A percentile compares a stretch with the other conserved stretches of the same genome.
Conservation (phyloP, 148 eudicot species). For the Rhododendron ovatum region DNA sequence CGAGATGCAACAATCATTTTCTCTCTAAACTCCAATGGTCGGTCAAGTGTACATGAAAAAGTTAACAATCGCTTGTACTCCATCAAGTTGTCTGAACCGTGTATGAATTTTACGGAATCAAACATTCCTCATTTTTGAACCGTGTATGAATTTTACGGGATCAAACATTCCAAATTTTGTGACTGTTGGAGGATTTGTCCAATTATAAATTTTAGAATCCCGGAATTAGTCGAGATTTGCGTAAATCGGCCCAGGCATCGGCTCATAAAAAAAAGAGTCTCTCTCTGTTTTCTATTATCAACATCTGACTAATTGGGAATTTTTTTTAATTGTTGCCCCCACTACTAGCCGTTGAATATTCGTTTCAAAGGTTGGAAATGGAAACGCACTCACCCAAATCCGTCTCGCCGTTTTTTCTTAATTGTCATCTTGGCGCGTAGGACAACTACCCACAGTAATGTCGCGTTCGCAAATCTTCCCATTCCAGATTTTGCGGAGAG, state of each 20-base stretch:
- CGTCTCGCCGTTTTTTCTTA: background rate
- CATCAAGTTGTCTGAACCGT: too few relatives aligned
- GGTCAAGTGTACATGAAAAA: too few relatives aligned
- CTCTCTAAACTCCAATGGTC: background rate
- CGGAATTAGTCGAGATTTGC: too few relatives aligned
- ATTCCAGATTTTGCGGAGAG: background rate
- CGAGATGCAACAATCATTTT: too few relatives aligned
- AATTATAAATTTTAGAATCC: rapidly evolving
- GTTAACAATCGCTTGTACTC: too few relatives aligned
- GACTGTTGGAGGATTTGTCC: too few relatives aligned
- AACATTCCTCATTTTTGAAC: too few relatives aligned
- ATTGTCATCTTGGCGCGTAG: background rate
- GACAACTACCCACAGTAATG: background rate
- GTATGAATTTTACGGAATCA: rapidly evolving
- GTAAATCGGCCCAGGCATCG: too few relatives aligned
- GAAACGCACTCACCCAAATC: background rate
- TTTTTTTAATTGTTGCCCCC: background rate
- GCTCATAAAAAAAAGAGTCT: background rate
- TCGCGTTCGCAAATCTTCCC: background rate
- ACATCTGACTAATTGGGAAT: background rate
- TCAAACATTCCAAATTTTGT: too few relatives aligned
- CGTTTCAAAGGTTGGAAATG: background rate
- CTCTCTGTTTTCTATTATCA: background rate
- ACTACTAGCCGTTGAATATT: background rate
- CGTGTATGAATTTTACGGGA: too few relatives aligned